Base-by-base conservation (phyloP, 345 rosid species). In the Corymbia maculata region DNA sequence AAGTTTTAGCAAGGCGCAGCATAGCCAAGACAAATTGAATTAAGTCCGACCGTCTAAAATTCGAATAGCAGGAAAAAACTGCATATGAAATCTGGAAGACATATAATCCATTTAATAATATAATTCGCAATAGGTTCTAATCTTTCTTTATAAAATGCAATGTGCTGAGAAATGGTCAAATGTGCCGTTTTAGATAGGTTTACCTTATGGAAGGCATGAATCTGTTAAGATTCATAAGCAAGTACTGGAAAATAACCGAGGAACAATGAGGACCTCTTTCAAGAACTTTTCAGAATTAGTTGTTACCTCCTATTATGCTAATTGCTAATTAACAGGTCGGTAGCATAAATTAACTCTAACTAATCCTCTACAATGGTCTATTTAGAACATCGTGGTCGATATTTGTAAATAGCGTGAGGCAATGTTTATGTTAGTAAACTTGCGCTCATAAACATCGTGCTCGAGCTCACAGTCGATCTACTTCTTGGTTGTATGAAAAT, bases 61-160 rank as follows among this genome's bases (percentile, higher is more conserved):
- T 70, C 22, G 7, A 42, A 9, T 1, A 4, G 12, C 3, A 30
- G 9, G 0, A 3, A n/a, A 64, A n/a, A 0, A n/a, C 9, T 64
- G 13, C 0, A 4, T 26, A 59, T 26, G n/a, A 59, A 59, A 26
- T n/a, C n/a, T 13, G 3, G 2, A 70, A 36, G 26, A 70, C 2
- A 70, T 19, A 47, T 17, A 17, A 70, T 26, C 2, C 26, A 8
- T 70, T 36, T 13, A 17, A 5, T 36, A 2, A 70, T 36, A 0
- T 36, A 9, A 2, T 9, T 32, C 1, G 3, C 11, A 66, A 5
- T 32, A 70, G 22, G 24, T 70, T 36, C 10, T 17, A 36, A 24
- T 36, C 26, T 9, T 36, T 44, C 24, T 70, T 36, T 70, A 16
- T 12, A 2, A 32, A 70, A 32, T 9, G 80, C 26, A 70, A 70